Percentiles rank a stretch among this genome's conserved stretches.
phyloP scores from a whole-genome alignment of 257 asterid genomes.

The Verbascum thapsus region DNA sequence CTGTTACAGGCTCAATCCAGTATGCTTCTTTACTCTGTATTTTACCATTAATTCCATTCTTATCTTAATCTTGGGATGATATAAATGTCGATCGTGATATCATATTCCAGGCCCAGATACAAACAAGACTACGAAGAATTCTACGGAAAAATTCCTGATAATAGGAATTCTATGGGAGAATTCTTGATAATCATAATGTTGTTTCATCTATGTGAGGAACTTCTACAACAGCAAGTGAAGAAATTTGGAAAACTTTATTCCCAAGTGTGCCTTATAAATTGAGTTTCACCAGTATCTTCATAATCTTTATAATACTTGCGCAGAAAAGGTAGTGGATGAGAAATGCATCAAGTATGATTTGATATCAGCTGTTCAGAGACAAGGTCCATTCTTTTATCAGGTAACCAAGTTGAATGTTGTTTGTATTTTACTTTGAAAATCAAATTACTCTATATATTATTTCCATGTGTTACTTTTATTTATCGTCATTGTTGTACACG shows the following conservation, averaged over 20 bases:
- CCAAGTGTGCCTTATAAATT: constrained; percentile 70
- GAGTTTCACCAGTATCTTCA: constrained; percentile 42
- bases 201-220: constrained; percentile 62
- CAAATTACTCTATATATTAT: not conserved
- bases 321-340: constrained; percentile 31
- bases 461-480: not conserved
- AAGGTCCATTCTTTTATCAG: constrained; percentile 91
- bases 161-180: constrained; percentile 70
- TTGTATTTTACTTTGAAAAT: not conserved
- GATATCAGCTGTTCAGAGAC: constrained; percentile 82
- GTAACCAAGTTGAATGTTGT: constrained; percentile 37
- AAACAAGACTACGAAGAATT: constrained; percentile 77
- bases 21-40: constrained; percentile 36
- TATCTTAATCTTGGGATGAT: constrained; percentile 16
- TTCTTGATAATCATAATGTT: constrained; percentile 70
- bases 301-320: constrained; percentile 28
- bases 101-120: constrained; percentile 70
- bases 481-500: not conserved
- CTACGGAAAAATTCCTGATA: too few species aligned
- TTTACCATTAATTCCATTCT: constrained; percentile 23
- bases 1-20: constrained; percentile 97
- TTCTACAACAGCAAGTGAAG: constrained; percentile 54
- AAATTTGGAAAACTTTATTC: constrained; percentile 59
- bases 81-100: constrained; percentile 16
- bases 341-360: constrained; percentile 77